These are phyloP conservation scores for Puccinia novopanici DNA, from an alignment of 1,284 basidiomycete genomes.

Conservation along the genomic window DNA sequence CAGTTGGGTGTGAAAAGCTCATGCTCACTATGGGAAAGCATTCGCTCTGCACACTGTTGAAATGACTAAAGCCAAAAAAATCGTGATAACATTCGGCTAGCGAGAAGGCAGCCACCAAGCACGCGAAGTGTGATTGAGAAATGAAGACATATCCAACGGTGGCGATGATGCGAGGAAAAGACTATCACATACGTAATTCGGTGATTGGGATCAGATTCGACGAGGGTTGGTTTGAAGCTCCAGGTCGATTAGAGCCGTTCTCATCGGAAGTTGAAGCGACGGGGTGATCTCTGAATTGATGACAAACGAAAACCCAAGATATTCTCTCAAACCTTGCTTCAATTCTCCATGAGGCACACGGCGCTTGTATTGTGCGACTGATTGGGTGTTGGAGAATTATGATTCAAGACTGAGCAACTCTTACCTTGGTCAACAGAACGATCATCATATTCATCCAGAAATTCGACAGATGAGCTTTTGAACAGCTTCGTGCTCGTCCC, in stretches of 20 bases:
- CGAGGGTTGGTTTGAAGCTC: not conserved
- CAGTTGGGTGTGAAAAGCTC: not conserved
- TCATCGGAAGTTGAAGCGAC: not conserved
- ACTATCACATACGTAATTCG: slow-evolving; percentile 11
- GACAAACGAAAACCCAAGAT: not conserved
- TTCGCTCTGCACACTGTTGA: slow-evolving; percentile 39
- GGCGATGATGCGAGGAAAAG: not conserved
- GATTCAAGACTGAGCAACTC: not conserved
- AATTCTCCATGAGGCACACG: not conserved
- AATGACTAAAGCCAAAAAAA: slow-evolving; percentile 37
- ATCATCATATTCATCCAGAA: not conserved
- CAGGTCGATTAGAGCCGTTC: not conserved
- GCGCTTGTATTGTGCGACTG: not conserved
- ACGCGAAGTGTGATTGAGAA: not conserved
- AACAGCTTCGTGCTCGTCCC: not conserved
- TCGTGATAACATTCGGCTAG: not conserved
- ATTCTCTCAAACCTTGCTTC: not conserved
- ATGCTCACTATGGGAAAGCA: slow-evolving; percentile 30
- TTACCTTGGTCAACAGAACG: not conserved
- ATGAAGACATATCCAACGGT: not conserved
- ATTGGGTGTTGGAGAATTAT: not conserved
- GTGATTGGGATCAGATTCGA: slow-evolving; percentile 8
- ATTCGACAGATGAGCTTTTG: not conserved
- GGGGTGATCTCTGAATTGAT: not conserved
- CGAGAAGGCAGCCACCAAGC: not conserved